Base-by-base conservation (phyloP, 2,329 filamentous ascomycete species). In the Aspergillus bombycis region DNA sequence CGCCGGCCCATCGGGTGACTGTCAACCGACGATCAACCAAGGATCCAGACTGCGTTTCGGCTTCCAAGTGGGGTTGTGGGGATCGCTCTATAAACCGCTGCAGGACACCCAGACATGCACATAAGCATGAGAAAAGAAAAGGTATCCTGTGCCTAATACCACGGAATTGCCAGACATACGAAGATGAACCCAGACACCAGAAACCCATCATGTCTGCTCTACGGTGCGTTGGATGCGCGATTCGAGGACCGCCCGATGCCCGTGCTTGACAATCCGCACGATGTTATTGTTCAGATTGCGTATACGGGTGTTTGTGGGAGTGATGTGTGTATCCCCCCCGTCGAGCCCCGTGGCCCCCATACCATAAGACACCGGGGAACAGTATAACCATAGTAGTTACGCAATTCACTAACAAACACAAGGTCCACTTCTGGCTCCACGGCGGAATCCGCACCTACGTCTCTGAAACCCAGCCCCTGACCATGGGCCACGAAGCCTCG, bases 301-400 rank as follows among this genome's bases (percentile, higher is more conserved):
- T 82, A 77, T 43, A 73, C 80, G 0, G 81, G 80, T 4, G 78
- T 82, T n/a, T 82, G 80, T 64, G 80, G 79, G 26, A 79, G 77
- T 60, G 78, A 79, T 68, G 75, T 76, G 65, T 32, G 67, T 66
- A 36, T 38, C 21, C n/a, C 32, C 10, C 32, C 2, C 10, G 1
- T 34, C 32, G 2, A 34, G 6, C 2, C 9, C 32, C 32, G 7
- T 34, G 26, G 26, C 32, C 8, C 32, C 10, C 9, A 6, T 34
- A 34, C 32, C 9, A 34, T 34, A 28, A 5, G 26, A 28, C 26
- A 28, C 26, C 26, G 32, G 9, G 9, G 6, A 5, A 7, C 32
- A 11, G 5, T 9, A 8, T 19, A 19, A 8, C 6, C 6, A 38
- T 38, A 19, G 14, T 38, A 8, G 16, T 7, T 3, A 6, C 8